Evolutionary conservation across 2,329 filamentous ascomycete genomes (phyloP), one percentile per base, ranked within the genome.

Genomic region (Tolypocladium guangdongense): DNA sequence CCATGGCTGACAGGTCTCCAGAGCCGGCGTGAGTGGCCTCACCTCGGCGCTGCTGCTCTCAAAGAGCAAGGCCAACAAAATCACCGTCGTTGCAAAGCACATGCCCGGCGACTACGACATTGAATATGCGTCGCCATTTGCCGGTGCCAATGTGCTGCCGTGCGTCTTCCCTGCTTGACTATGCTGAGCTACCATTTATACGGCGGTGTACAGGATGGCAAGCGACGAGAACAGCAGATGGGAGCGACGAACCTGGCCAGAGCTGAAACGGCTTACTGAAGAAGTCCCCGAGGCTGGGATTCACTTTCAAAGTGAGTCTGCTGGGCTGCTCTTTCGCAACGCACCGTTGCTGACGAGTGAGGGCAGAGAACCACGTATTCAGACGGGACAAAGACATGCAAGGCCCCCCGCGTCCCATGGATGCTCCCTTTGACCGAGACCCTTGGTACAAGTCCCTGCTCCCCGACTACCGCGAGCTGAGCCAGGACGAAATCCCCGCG

Each of bases 51-150:
- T 78, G 43, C 63, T 77, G 47, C 68, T 80, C 36, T 70, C 76
- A 7, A 75, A 68, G 59, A 68, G 69, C 59, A 67, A 70, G 50
- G 65, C 61, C 37, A 74, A 77, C 57, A 64, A 59, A 20, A 66
- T 95, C 58, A 90, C 87, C 0, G 75, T 95, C 37, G 74, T 90
- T 35, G 86, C 89, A 6, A 95, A 92, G 64, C 87, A 95, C 66
- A 93, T 96, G 86, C 91, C 91, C 0, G 91, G 91, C 37, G 91
- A 96, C 72, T 93, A 92, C 68, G 87, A 92, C 59, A 86, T 91
- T 60, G 87, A 95, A 74, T 96, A 96, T 67, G 85, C 88, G 0
- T 95, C 88, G 7, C 90, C 89, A 1, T 95, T 88, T 87, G 90
- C 90, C 4, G 90, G 90, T 16, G 90, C 89, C 57, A 92, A 93